phyloP scores from a whole-genome alignment of 768 basidiomycete species.

The Amanita fuliginea region DNA sequence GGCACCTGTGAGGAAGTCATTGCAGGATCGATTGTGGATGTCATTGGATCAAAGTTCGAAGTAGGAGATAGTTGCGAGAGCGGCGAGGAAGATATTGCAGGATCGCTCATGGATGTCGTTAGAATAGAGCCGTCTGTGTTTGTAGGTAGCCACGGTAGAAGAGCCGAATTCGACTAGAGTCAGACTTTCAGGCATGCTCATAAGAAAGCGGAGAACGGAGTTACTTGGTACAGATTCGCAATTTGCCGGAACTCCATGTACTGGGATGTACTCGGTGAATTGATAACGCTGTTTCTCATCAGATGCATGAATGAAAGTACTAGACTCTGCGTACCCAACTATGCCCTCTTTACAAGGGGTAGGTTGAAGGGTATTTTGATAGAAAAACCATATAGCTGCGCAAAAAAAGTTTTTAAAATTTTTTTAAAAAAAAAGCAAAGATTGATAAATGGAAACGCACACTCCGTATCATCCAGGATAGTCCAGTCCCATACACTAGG shows the following conservation, averaged over 20 bases:
- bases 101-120: too few relatives aligned
- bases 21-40: background rate
- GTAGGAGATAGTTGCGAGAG: too few relatives aligned
- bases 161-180: background rate
- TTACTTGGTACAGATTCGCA: constrained; percentile 17
- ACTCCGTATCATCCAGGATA: constrained; percentile 20
- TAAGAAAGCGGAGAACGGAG: constrained; percentile 2
- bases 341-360: constrained; percentile 27
- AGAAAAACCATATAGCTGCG: constrained; percentile 27
- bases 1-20: too few relatives aligned
- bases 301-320: background rate
- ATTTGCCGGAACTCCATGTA: constrained; percentile 16
- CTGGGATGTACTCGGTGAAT: constrained; percentile 18
- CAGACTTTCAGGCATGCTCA: background rate
- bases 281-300: constrained; percentile 20
- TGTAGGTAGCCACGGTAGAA: background rate
- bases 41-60: too few relatives aligned
- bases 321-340: constrained; percentile 22
- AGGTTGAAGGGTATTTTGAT: constrained; percentile 20
- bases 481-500: constrained; percentile 20
- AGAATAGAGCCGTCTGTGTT: background rate
- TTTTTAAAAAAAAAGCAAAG: background rate
- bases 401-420: too few relatives aligned
- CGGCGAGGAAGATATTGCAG: too few relatives aligned
- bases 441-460: constrained; percentile 12